Evolutionary conservation across 805 yeast species (phyloP).

Genomic region (Saccharomycopsis javanensis): DNA sequence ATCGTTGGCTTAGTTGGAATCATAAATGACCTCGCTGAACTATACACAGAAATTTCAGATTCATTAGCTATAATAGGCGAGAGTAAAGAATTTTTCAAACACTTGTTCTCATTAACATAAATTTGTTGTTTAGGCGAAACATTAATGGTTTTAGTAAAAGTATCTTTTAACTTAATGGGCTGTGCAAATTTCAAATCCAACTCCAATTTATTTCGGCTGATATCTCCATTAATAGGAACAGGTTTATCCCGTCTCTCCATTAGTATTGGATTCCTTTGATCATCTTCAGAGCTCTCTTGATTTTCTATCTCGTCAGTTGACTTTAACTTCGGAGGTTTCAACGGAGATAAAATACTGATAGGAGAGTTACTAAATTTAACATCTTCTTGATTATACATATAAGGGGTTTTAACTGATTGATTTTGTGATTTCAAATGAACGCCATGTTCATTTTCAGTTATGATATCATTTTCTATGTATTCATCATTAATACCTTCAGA

Average conservation of each 20-base stretch:
- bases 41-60: background rate
- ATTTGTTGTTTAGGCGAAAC: background rate
- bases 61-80: background rate
- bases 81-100: background rate
- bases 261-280: background rate
- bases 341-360: constrained; percentile 18
- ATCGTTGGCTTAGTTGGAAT: background rate
- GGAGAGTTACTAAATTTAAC: constrained; percentile 11
- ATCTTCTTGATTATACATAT: background rate
- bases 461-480: background rate
- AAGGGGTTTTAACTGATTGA: background rate
- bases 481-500: background rate
- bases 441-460: background rate
- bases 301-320: constrained; percentile 10
- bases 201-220: background rate
- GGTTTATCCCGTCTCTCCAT: background rate
- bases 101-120: background rate
- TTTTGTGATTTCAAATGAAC: background rate
- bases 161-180: background rate
- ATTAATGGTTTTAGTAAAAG: background rate
- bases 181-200: background rate
- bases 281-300: constrained; percentile 20
- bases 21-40: background rate
- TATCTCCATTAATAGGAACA: background rate
- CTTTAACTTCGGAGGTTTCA: constrained; percentile 16